These are phyloP conservation scores for Hypoxylon intermedium DNA, from an alignment of 495 filamentous ascomycete species.

Conservation along the genomic window DNA sequence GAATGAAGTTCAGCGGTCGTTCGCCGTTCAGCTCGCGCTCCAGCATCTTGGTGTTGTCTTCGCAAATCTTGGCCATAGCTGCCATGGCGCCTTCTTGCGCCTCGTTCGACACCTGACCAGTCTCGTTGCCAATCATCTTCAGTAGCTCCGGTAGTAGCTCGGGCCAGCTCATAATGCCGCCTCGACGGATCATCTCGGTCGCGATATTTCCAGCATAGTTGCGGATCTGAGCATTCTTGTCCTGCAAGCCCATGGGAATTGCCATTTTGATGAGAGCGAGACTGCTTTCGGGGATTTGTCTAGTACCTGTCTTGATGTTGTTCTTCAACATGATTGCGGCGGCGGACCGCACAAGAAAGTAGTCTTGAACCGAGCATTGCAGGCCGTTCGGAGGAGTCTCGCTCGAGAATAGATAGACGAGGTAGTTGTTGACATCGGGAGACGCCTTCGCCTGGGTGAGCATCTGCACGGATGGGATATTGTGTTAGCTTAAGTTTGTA, in stretches of 20 bases:
- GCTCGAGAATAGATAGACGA: constrained; percentile 87
- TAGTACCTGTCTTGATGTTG: constrained; percentile 75
- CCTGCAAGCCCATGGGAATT: constrained; percentile 78
- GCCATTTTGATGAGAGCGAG: constrained; percentile 78
- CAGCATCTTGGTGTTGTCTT: constrained; percentile 88
- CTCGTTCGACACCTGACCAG: constrained; percentile 67
- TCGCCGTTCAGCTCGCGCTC: constrained; percentile 87
- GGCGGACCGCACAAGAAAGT: constrained; percentile 79
- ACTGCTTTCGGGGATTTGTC: constrained; percentile 71
- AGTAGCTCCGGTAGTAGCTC: constrained; percentile 84
- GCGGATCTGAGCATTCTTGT: constrained; percentile 81
- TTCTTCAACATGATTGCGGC: constrained; percentile 96
- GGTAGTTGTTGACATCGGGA: constrained; percentile 96
- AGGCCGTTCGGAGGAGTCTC: constrained; percentile 65
- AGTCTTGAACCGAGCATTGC: constrained; percentile 63
- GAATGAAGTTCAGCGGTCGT: constrained; percentile 83
- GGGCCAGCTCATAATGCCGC: constrained; percentile 89
- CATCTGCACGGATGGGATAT: constrained; percentile 67
- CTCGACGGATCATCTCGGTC: constrained; percentile 87
- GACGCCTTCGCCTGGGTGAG: constrained; percentile 87
- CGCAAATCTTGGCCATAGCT: constrained; percentile 91
- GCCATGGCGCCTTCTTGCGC: constrained; percentile 94
- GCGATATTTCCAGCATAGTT: constrained; percentile 91
- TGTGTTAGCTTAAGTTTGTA: constrained; percentile 37
- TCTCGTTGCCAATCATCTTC: constrained; percentile 73